A percentile compares a stretch with the other conserved stretches of the same genome.
These are phyloP conservation scores for Komagataella ulmi DNA, from an alignment of 805 yeast species.

Conservation along the genomic window DNA sequence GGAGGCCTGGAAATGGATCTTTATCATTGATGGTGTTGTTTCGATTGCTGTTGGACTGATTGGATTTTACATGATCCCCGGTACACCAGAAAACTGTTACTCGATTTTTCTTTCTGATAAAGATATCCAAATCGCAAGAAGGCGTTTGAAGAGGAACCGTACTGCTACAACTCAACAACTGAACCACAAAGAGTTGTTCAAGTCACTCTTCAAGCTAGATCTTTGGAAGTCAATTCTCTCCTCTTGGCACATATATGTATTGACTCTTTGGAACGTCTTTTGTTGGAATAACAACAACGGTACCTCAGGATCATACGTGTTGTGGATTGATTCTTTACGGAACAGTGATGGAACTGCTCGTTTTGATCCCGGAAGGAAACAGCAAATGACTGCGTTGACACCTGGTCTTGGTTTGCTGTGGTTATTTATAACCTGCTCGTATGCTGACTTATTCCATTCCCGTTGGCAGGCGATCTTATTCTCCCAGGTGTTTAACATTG, in stretches of 20 bases:
- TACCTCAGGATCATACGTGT: slow-evolving; percentile 24
- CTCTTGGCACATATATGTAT: slow-evolving; percentile 26
- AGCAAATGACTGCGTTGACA: slow-evolving; percentile 29
- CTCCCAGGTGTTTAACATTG: slow-evolving; percentile 25
- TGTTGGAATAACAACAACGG: slow-evolving; percentile 30
- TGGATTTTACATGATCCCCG: slow-evolving; percentile 33
- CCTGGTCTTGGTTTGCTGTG: slow-evolving; percentile 29
- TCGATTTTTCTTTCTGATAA: slow-evolving; percentile 36
- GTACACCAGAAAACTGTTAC: slow-evolving; percentile 46
- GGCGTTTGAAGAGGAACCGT: slow-evolving; percentile 21
- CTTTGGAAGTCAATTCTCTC: slow-evolving; percentile 22
- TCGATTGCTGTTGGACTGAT: slow-evolving; percentile 22
- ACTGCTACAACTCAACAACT: background rate
- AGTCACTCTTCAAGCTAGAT: slow-evolving; percentile 14
- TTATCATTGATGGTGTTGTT: slow-evolving; percentile 33
- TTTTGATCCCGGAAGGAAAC: slow-evolving; percentile 18
- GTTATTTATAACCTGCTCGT: slow-evolving; percentile 21
- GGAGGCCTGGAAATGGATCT: slow-evolving; percentile 45
- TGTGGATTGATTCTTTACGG: slow-evolving; percentile 18
- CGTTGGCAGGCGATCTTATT: slow-evolving; percentile 2
- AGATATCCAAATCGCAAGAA: slow-evolving; percentile 36
- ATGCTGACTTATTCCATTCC: slow-evolving; percentile 21
- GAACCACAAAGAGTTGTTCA: slow-evolving; percentile 4
- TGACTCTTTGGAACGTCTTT: slow-evolving; percentile 21
- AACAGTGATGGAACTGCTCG: slow-evolving; percentile 5